These are phyloP conservation scores for Termitomyces sp. DNA, from an alignment of 768 basidiomycete genomes.

Conservation along the genomic window DNA sequence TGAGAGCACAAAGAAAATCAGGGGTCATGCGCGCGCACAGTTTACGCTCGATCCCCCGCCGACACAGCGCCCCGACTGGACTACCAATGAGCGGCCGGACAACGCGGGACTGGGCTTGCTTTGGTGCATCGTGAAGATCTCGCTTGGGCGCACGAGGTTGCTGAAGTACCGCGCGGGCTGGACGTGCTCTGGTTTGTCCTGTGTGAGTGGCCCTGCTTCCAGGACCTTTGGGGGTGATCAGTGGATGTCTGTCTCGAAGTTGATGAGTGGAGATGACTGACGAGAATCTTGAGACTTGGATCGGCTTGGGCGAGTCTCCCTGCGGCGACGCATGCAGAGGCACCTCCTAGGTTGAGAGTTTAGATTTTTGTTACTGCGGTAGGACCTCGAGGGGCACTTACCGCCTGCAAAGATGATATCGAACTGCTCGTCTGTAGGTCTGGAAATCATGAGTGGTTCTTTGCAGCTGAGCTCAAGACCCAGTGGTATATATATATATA, in stretches of 20 bases:
- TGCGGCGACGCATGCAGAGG: conserved; percentile 49
- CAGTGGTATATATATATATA: neutral
- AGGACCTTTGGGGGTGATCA: conserved; percentile 29
- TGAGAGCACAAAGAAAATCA: no score
- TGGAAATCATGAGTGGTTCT: neutral
- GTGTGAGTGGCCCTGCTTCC: conserved; percentile 51
- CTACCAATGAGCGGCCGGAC: conserved; percentile 35
- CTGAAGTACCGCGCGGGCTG: conserved; percentile 48
- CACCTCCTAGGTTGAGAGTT: conserved; percentile 32
- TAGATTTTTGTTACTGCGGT: neutral
- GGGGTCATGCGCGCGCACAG: conserved; percentile 26
- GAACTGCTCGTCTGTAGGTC: conserved; percentile 26
- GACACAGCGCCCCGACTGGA: conserved; percentile 42
- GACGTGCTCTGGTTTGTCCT: conserved; percentile 36
- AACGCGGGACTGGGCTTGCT: conserved; percentile 35
- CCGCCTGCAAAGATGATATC: neutral
- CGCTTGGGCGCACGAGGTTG: conserved; percentile 31
- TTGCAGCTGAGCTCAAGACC: neutral
- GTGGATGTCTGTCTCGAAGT: neutral
- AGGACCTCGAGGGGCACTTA: neutral
- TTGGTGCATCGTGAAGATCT: conserved; percentile 39
- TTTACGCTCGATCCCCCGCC: conserved; percentile 63
- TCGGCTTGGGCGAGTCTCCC: conserved; percentile 49
- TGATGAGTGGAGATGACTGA: conserved; percentile 13
- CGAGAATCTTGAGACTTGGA: conserved; percentile 48